These are phyloP conservation scores for Metschnikowia rubicola DNA, from an alignment of 805 yeast species.

Conservation along the genomic window DNA sequence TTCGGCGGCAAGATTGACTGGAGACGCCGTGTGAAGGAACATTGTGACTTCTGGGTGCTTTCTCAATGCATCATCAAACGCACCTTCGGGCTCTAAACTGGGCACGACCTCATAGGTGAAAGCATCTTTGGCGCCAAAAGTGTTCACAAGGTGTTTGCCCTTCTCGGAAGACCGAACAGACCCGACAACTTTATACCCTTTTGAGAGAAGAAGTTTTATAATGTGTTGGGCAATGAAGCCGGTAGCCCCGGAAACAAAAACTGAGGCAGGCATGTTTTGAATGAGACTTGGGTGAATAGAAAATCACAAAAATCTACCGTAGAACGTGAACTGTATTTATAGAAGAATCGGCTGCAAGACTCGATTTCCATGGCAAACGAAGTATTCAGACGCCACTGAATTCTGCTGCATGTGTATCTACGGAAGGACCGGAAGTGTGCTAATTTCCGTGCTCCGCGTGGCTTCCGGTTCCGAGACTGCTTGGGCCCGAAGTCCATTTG, in stretches of 20 bases:
- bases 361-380: too few relatives aligned
- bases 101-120: conserved; percentile 45
- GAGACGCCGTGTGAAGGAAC: conserved; percentile 61
- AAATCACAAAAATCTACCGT: too few relatives aligned
- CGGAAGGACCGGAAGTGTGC: too few relatives aligned
- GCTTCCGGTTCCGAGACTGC: too few relatives aligned
- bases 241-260: conserved; percentile 29
- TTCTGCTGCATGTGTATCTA: too few relatives aligned
- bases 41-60: conserved; percentile 48
- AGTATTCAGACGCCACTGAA: too few relatives aligned
- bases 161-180: conserved; percentile 20
- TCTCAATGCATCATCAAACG: conserved; percentile 44
- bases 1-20: conserved; percentile 43
- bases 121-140: conserved; percentile 26
- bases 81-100: conserved; percentile 43
- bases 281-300: background rate
- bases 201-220: conserved; percentile 19
- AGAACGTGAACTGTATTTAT: too few relatives aligned
- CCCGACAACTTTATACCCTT: conserved; percentile 24
- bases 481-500: too few relatives aligned
- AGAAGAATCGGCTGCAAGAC: too few relatives aligned
- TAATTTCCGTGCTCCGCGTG: too few relatives aligned
- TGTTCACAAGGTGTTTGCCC: conserved; percentile 11
- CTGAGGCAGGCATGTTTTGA: conserved; percentile 4
- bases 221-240: conserved; percentile 30